Percentiles rank a stretch among this genome's conserved stretches.
phyloP scores from a whole-genome alignment of 192 early-diverging fungal species.

The Cetraspora pellucida region DNA sequence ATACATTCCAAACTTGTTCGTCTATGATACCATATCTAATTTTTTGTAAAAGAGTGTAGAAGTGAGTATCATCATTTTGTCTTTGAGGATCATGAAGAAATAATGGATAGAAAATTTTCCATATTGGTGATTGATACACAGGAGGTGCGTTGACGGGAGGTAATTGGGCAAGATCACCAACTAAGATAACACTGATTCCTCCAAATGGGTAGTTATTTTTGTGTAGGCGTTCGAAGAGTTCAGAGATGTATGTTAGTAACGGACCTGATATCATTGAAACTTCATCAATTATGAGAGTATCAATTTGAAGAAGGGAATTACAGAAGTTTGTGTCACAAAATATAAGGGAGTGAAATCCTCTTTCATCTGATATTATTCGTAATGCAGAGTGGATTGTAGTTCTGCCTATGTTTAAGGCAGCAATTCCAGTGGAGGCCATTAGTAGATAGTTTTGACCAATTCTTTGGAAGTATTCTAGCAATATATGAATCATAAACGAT shows the following conservation, averaged over 20 bases:
- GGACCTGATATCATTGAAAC: neutral
- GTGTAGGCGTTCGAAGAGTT: neutral
- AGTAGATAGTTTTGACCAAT: neutral
- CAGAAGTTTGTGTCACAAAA: neutral
- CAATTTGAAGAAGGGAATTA: neutral
- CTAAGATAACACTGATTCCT: neutral
- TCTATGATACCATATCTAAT: neutral
- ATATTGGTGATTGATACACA: constrained; percentile 12
- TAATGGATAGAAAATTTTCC: constrained; percentile 12
- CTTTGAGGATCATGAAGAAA: neutral
- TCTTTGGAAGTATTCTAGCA: neutral
- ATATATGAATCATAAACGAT: neutral
- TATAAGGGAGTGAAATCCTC: neutral
- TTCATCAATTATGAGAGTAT: constrained; percentile 19
- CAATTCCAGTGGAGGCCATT: constrained; percentile 15
- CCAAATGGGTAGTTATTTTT: neutral
- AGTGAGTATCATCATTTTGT: neutral
- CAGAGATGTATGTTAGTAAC: neutral
- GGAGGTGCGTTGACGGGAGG: neutral
- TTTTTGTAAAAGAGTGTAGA: neutral
- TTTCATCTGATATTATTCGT: neutral
- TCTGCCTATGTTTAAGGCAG: neutral
- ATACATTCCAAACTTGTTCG: neutral
- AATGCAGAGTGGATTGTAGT: constrained; percentile 6
- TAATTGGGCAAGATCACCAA: constrained; percentile 20